Conservation (phyloP, 2,329 filamentous ascomycete genomes). For the Botrytis medusae region DNA sequence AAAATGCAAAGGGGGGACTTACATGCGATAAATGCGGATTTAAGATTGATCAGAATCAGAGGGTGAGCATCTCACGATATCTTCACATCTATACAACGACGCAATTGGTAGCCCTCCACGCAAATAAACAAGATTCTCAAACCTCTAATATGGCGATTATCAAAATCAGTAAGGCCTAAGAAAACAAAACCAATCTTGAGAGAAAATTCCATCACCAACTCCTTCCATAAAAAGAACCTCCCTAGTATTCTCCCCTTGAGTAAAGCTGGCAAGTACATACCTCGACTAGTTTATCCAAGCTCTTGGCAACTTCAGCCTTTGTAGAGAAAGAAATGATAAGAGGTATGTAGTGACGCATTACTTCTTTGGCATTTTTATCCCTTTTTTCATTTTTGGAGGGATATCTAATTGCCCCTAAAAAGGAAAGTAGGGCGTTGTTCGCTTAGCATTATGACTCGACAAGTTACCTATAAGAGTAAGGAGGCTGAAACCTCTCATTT, state of each 20-base stretch:
- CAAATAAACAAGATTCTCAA: not conserved
- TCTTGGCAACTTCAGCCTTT: slow-evolving; percentile 11
- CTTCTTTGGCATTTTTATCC: not conserved
- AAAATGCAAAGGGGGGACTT: too few species aligned
- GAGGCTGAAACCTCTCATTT: slow-evolving; percentile 10
- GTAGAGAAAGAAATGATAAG: not conserved
- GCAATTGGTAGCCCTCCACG: not conserved
- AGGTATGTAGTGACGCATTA: not conserved
- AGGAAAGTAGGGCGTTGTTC: not conserved
- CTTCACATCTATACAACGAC: not conserved
- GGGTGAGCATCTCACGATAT: not conserved
- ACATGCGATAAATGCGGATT: not conserved
- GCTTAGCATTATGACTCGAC: not conserved
- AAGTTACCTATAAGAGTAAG: not conserved
- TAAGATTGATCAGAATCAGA: not conserved
- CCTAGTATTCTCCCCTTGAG: not conserved
- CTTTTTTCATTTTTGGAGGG: not conserved
- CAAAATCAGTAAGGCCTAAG: not conserved
- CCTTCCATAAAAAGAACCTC: not conserved
- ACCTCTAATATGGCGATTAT: not conserved
- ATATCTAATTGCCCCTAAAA: not conserved
- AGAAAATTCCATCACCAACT: too few species aligned
- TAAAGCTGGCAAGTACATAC: not conserved
- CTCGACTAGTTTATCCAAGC: not conserved
- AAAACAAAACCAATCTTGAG: not conserved